Evolutionary conservation across 345 rosid genomes (phyloP).

Genomic region (Eucalyptus grandis): DNA sequence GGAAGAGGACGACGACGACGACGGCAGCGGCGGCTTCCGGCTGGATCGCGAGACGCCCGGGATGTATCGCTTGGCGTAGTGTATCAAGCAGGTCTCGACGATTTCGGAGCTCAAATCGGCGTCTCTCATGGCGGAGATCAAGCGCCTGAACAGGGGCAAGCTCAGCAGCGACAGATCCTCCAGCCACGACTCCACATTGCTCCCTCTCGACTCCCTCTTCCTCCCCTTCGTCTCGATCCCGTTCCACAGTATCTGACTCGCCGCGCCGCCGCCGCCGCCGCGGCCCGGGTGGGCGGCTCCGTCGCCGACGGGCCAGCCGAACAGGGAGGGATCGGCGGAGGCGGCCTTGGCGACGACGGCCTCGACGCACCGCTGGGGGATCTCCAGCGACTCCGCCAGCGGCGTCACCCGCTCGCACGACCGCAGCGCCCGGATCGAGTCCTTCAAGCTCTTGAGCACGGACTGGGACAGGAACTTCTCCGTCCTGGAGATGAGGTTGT

Average conservation of each 20-base stretch:
- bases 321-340: constrained; percentile 52
- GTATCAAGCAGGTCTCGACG: constrained; percentile 68
- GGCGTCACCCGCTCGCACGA: constrained; percentile 57
- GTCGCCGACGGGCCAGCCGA: constrained; percentile 91
- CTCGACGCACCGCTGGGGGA: constrained; percentile 54
- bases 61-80: constrained; percentile 67
- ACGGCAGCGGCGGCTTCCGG: constrained; percentile 43
- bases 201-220: constrained; percentile 11
- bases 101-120: constrained; percentile 48
- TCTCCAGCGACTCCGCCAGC: constrained; percentile 43
- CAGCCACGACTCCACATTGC: constrained; percentile 44
- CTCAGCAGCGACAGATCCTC: constrained; percentile 60
- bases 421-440: constrained; percentile 64
- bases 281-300: not conserved
- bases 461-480: constrained; percentile 59
- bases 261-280: not conserved
- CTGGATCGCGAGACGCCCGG: constrained; percentile 70
- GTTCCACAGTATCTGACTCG: constrained; percentile 34
- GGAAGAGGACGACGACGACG: constrained; percentile 28
- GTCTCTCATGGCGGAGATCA: constrained; percentile 53
- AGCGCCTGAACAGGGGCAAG: constrained; percentile 33
- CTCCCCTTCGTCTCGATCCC: constrained; percentile 41
- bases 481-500: constrained; percentile 59
- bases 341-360: constrained; percentile 58
- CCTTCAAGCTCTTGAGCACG: constrained; percentile 57